A percentile compares a stretch with the other conserved stretches of the same genome.
phyloP scores from a whole-genome alignment of 768 basidiomycete genomes.

The Coprinellus aureogranulatus region DNA sequence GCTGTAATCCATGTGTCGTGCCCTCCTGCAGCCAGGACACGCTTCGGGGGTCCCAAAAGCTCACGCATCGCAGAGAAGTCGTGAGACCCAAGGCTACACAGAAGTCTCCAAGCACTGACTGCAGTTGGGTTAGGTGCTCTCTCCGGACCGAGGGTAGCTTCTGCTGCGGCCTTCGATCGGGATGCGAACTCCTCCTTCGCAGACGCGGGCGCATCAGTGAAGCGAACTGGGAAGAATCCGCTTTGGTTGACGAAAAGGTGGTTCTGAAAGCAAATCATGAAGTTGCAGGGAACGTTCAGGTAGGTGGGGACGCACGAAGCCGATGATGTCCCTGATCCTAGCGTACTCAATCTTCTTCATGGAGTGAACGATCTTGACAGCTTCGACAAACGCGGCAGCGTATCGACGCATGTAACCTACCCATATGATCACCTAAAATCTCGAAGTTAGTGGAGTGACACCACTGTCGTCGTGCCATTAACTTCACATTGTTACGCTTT shows the following conservation, averaged over 20 bases:
- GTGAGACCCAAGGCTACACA: slow-evolving; percentile 2
- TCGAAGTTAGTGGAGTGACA: neutral
- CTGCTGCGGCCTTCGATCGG: neutral
- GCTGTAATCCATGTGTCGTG: slow-evolving; percentile 2
- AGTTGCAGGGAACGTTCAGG: neutral
- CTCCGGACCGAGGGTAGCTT: neutral
- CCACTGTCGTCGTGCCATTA: too few relatives aligned
- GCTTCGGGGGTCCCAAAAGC: neutral
- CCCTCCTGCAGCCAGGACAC: neutral
- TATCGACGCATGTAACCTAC: slow-evolving; percentile 1
- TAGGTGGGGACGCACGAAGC: neutral
- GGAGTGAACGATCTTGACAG: neutral
- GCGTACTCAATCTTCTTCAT: slow-evolving; percentile 6
- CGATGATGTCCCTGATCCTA: slow-evolving; percentile 2
- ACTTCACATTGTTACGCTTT: slow-evolving; percentile 2
- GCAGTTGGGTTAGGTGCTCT: neutral
- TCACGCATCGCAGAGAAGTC: slow-evolving; percentile 4
- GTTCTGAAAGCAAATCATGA: neutral
- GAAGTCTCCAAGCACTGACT: neutral
- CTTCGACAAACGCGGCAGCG: slow-evolving; percentile 1
- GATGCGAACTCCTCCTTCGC: neutral
- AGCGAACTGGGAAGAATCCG: slow-evolving; percentile 3
- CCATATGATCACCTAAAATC: neutral
- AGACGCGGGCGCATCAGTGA: neutral
- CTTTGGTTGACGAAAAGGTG: slow-evolving; percentile 4